Conservation (phyloP, 2,329 filamentous ascomycete species). For the Aspergillus piperis region DNA sequence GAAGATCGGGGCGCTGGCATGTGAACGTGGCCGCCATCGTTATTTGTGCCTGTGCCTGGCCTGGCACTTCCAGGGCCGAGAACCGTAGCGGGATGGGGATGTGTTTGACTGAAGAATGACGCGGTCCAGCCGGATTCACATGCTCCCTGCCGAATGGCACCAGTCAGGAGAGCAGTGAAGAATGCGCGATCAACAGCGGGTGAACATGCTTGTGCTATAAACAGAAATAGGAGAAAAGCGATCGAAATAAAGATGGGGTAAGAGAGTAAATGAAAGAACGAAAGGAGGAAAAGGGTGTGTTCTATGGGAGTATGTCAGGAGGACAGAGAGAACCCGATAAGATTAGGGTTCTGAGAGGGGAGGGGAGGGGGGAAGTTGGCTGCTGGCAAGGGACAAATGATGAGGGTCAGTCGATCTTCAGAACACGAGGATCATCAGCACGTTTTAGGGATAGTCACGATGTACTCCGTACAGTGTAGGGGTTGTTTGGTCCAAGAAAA, state of each 20-base stretch:
- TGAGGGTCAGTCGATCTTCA: not conserved
- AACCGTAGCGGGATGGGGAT: not conserved
- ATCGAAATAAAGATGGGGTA: not conserved
- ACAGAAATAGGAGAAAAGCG: slow-evolving; percentile 10
- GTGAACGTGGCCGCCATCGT: slow-evolving; percentile 28
- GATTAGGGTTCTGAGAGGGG: slow-evolving; percentile 24
- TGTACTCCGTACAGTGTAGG: not conserved
- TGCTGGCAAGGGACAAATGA: not conserved
- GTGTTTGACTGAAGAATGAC: slow-evolving; percentile 6
- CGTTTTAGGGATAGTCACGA: not conserved
- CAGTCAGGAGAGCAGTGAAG: slow-evolving; percentile 15
- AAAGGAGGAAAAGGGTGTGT: not conserved
- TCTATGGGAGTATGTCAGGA: not conserved
- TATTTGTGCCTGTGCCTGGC: slow-evolving; percentile 4
- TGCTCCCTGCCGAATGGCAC: slow-evolving; percentile 19
- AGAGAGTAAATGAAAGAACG: not conserved
- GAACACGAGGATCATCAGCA: not conserved
- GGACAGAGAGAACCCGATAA: slow-evolving; percentile 11
- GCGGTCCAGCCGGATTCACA: slow-evolving; percentile 17
- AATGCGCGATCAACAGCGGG: slow-evolving; percentile 17
- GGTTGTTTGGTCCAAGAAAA: not conserved
- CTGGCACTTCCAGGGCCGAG: slow-evolving; percentile 12
- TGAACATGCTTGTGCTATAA: slow-evolving; percentile 6
- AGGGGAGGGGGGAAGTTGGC: not conserved
- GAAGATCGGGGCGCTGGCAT: slow-evolving; percentile 28